phyloP scores from a whole-genome alignment of 345 rosid genomes.

The Rhodamnia rubescens region DNA sequence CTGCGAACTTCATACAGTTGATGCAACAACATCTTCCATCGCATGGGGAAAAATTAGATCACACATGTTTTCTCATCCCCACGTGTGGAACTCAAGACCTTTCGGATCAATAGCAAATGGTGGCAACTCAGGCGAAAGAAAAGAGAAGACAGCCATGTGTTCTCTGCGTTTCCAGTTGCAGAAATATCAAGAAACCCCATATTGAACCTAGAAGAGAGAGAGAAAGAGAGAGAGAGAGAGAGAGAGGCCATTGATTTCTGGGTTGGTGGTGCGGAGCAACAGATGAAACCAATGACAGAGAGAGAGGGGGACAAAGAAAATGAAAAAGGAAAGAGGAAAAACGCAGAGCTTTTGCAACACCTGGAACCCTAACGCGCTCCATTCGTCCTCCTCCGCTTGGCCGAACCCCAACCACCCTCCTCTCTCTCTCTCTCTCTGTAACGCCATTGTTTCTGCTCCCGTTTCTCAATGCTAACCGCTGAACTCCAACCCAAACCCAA shows the following conservation, averaged over 20 bases:
- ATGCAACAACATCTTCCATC: not conserved
- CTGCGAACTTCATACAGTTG: not conserved
- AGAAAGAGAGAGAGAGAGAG: not conserved
- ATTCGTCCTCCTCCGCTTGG: slow-evolving; percentile 63
- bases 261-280: not conserved
- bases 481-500: slow-evolving; percentile 6
- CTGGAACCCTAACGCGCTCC: slow-evolving; percentile 44
- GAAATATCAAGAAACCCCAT: not conserved
- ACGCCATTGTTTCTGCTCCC: not conserved
- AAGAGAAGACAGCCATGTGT: not conserved
- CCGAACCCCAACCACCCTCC: slow-evolving; percentile 22
- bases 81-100: not conserved
- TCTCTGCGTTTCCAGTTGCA: not conserved
- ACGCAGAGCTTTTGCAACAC: slow-evolving; percentile 76
- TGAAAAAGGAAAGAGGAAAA: not conserved
- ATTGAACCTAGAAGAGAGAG: not conserved
- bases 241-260: slow-evolving; percentile 58
- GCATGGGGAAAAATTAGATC: not conserved
- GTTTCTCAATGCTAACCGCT: slow-evolving; percentile 7
- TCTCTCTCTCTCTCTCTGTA: not conserved
- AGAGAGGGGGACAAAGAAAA: not conserved
- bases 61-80: not conserved
- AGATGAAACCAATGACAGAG: not conserved
- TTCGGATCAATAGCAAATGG: not conserved
- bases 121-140: not conserved